Percentiles rank a stretch among this genome's conserved stretches.
Conservation (phyloP, 768 basidiomycete species). For the Lactarius sanguifluus region DNA sequence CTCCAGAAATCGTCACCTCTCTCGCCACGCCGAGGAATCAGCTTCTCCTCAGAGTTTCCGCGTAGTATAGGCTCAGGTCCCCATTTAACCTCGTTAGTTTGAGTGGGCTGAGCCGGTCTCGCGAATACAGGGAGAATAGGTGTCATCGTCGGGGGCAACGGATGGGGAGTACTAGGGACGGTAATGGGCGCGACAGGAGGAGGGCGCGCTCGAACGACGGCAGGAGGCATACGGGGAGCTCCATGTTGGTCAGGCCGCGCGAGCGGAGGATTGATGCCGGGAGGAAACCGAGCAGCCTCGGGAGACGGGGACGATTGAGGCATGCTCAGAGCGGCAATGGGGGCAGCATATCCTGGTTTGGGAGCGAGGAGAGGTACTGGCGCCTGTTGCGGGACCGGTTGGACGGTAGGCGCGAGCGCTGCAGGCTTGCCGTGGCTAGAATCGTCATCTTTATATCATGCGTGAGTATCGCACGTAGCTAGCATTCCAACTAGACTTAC, state of each 20-base stretch:
- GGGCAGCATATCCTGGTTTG: slow-evolving; percentile 70
- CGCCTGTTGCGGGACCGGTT: slow-evolving; percentile 24
- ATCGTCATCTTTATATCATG: slow-evolving; percentile 45
- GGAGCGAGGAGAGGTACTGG: slow-evolving; percentile 60
- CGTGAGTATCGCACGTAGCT: slow-evolving; percentile 49
- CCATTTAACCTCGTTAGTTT: slow-evolving; percentile 43
- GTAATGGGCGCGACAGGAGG: slow-evolving; percentile 36
- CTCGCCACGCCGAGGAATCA: slow-evolving; percentile 67
- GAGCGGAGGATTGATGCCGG: slow-evolving; percentile 35
- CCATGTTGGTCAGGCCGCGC: slow-evolving; percentile 32
- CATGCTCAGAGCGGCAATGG: slow-evolving; percentile 63
- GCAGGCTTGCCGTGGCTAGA: slow-evolving; percentile 38
- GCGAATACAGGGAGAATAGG: slow-evolving; percentile 80
- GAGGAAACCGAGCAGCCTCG: slow-evolving; percentile 34
- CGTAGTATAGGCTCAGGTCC: slow-evolving; percentile 55
- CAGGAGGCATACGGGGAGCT: slow-evolving; percentile 19
- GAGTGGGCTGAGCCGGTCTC: slow-evolving; percentile 49
- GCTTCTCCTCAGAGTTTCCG: slow-evolving; percentile 63
- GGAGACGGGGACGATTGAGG: slow-evolving; percentile 47
- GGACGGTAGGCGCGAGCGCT: slow-evolving; percentile 14
- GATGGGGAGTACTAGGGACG: slow-evolving; percentile 62
- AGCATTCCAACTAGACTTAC: slow-evolving; percentile 55
- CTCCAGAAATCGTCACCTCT: slow-evolving; percentile 86
- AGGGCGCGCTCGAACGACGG: slow-evolving; percentile 35
- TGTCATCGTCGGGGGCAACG: slow-evolving; percentile 71